Evolutionary conservation across 176 grass and related monocot genomes (phyloP).

Genomic region (Poa annua): DNA sequence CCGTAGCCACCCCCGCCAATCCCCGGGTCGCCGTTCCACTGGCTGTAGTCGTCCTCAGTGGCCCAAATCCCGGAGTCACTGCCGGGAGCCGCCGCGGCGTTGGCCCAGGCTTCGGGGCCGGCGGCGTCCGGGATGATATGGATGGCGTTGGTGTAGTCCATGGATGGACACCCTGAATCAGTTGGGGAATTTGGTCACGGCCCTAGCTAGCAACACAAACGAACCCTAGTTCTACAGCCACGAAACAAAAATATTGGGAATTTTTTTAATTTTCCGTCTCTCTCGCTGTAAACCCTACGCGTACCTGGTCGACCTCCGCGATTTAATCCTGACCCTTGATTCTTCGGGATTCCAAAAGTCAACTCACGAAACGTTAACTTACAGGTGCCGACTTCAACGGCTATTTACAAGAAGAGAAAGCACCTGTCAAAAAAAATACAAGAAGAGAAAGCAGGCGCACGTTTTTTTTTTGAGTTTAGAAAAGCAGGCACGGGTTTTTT

Average conservation of each 20-base stretch:
- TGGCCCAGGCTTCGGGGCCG: constrained; percentile 62
- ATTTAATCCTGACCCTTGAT: background rate
- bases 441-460: no score
- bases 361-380: background rate
- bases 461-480: no score
- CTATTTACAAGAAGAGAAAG: no score
- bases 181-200: constrained; percentile 19
- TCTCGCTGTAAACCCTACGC: background rate
- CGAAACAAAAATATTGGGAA: background rate
- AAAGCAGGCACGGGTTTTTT: no score
- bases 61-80: constrained; percentile 74
- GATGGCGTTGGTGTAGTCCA: constrained; percentile 86
- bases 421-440: no score
- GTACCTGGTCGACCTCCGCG: background rate
- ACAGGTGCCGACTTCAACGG: no score
- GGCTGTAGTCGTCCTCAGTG: constrained; percentile 88
- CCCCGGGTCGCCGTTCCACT: constrained; percentile 63
- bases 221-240: constrained; percentile 8
- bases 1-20: constrained; percentile 45
- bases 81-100: constrained; percentile 33
- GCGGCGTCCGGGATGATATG: constrained; percentile 75
- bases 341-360: background rate
- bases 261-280: background rate
- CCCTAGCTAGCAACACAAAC: background rate
- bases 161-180: constrained; percentile 1